phyloP scores from a whole-genome alignment of 202 grass and related monocot species.

The Zizania palustris region DNA sequence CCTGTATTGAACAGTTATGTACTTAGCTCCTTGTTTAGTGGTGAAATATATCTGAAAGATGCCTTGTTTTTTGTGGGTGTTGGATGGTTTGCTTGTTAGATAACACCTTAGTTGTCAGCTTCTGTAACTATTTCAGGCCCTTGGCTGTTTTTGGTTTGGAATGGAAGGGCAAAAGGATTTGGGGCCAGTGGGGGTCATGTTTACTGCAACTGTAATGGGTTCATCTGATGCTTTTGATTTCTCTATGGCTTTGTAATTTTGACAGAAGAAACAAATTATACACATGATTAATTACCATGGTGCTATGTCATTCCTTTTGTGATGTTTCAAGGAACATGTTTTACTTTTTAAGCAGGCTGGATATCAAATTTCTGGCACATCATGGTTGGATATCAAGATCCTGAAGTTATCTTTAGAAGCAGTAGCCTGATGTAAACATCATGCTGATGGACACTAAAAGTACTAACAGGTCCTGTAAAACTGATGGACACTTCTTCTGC shows the following conservation, averaged over 20 bases:
- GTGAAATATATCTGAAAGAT: slow-evolving; percentile 38
- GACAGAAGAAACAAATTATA: not conserved
- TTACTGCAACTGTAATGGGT: slow-evolving; percentile 38
- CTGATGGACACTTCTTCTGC: too few species aligned
- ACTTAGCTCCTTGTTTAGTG: slow-evolving; percentile 33
- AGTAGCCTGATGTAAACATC: not conserved
- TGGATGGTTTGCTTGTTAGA: slow-evolving; percentile 37
- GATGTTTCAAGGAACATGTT: not conserved
- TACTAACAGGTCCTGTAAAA: too few species aligned
- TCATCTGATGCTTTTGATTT: slow-evolving; percentile 10
- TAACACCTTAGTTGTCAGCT: slow-evolving; percentile 36
- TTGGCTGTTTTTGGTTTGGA: slow-evolving; percentile 74
- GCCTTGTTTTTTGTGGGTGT: slow-evolving; percentile 12
- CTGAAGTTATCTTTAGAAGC: not conserved
- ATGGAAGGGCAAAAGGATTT: slow-evolving; percentile 47
- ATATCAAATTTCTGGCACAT: not conserved
- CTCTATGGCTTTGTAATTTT: slow-evolving; percentile 11
- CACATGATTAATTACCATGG: not conserved
- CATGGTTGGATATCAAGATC: too few species aligned
- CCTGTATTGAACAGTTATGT: slow-evolving; percentile 32
- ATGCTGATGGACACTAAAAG: not conserved
- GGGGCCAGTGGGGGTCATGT: not conserved
- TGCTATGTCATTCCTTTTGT: not conserved
- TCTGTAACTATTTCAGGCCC: slow-evolving; percentile 43
- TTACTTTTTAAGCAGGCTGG: not conserved